These are phyloP conservation scores for Lanmaoa rubissima DNA, from an alignment of 768 basidiomycete genomes.

Conservation along the genomic window DNA sequence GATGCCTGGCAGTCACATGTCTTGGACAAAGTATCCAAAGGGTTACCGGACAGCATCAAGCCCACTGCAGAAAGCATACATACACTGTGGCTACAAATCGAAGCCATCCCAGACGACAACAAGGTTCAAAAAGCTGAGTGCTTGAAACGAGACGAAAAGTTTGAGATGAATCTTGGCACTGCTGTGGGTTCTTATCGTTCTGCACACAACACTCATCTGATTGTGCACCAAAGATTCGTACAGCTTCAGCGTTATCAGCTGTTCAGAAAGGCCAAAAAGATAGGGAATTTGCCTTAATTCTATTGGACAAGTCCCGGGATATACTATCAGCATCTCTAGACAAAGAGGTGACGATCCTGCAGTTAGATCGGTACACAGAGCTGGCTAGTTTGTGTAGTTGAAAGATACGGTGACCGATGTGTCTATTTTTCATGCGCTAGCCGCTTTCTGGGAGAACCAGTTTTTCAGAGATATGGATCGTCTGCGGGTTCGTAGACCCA, in stretches of 20 bases:
- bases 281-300: no score
- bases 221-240: no score
- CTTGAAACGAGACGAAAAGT: no score
- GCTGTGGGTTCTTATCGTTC: no score
- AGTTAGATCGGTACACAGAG: not conserved
- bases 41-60: slow-evolving; percentile 50
- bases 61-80: slow-evolving; percentile 50
- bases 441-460: slow-evolving; percentile 83
- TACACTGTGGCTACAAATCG: slow-evolving; percentile 53
- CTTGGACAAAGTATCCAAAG: slow-evolving; percentile 59
- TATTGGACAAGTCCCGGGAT: no score
- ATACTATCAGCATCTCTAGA: no score
- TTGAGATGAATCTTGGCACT: no score
- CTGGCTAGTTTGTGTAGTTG: slow-evolving; percentile 44
- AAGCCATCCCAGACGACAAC: slow-evolving; percentile 45
- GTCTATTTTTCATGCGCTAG: slow-evolving; percentile 74
- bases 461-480: slow-evolving; percentile 93
- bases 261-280: no score
- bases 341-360: no score
- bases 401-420: slow-evolving; percentile 84
- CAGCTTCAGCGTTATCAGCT: no score
- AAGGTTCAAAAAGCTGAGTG: no score
- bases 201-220: no score
- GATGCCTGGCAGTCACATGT: slow-evolving; percentile 69
- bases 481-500: slow-evolving; percentile 84